These are phyloP conservation scores for Tulasnella sp. DNA, from an alignment of 768 basidiomycete species.

Conservation along the genomic window DNA sequence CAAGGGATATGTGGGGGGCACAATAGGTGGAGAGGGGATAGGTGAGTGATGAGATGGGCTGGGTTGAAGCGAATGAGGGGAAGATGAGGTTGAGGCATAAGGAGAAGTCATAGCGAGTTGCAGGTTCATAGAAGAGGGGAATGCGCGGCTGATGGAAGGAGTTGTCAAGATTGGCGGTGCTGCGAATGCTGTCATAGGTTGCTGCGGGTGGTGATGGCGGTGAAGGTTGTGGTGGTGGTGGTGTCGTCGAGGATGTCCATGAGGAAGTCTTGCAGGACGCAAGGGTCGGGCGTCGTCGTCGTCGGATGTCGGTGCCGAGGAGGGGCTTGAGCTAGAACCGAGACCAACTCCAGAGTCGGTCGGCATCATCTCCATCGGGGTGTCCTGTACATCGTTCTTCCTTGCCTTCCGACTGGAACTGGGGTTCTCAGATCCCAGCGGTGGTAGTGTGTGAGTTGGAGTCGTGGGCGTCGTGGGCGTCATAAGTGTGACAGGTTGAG, in stretches of 20 bases:
- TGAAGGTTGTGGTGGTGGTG: neutral
- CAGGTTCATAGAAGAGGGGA: neutral
- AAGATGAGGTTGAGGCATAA: conserved; percentile 5
- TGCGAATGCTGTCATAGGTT: neutral
- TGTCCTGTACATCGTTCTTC: too few relatives aligned
- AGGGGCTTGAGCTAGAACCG: too few relatives aligned
- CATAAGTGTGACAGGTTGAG: neutral
- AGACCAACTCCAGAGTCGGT: too few relatives aligned
- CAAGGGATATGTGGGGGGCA: conserved; percentile 59
- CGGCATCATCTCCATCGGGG: too few relatives aligned
- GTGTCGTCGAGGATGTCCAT: neutral
- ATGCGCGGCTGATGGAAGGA: neutral
- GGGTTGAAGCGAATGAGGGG: neutral
- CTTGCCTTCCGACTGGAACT: neutral
- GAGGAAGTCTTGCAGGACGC: neutral
- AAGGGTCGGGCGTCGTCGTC: too few relatives aligned
- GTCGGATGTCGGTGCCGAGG: too few relatives aligned
- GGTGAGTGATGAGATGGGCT: neutral
- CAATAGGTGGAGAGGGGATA: conserved; percentile 23
- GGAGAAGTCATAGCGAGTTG: neutral
- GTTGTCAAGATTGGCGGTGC: neutral
- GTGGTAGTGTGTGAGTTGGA: conserved; percentile 6
- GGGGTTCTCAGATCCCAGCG: neutral
- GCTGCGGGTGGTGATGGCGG: neutral
- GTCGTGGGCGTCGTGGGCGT: conserved; percentile 14